Percentiles rank a stretch among this genome's conserved stretches.
Conservation (phyloP, 2,329 filamentous ascomycete species). For the Cercospora zeina region DNA sequence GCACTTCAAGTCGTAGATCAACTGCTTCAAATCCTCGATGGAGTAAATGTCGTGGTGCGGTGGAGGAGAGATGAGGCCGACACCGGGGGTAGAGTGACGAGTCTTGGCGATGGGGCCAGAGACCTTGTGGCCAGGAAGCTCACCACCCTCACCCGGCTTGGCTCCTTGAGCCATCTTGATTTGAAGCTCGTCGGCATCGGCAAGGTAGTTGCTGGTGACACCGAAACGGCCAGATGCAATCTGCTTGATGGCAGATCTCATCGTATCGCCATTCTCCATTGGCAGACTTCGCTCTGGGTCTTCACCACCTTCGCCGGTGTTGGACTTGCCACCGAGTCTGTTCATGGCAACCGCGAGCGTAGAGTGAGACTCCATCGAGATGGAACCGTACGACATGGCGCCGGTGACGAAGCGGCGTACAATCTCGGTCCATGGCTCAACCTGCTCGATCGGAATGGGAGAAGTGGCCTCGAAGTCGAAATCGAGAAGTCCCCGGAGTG, state of each 20-base stretch:
- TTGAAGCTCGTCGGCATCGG: constrained; percentile 92
- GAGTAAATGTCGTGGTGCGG: constrained; percentile 99
- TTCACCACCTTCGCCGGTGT: constrained; percentile 96
- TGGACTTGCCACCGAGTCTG: constrained; percentile 91
- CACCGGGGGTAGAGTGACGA: constrained; percentile 91
- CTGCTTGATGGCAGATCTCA: constrained; percentile 97
- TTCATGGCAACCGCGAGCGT: constrained; percentile 97
- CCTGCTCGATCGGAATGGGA: constrained; percentile 90
- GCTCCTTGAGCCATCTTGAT: constrained; percentile 99
- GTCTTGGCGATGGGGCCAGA: constrained; percentile 91
- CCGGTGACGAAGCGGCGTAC: constrained; percentile 94
- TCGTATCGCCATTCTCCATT: constrained; percentile 89
- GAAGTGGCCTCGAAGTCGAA: constrained; percentile 89
- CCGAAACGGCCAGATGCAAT: constrained; percentile 94
- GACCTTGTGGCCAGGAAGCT: constrained; percentile 95
- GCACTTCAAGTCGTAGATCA: constrained; percentile 97
- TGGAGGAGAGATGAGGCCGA: constrained; percentile 92
- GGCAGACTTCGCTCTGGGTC: constrained; percentile 85
- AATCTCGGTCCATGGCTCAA: constrained; percentile 97
- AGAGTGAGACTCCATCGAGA: constrained; percentile 97
- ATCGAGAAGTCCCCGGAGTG: constrained; percentile 87
- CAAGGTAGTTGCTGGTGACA: constrained; percentile 91
- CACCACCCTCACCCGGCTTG: constrained; percentile 96
- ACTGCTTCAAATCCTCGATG: constrained; percentile 94
- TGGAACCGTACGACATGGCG: constrained; percentile 98